These are phyloP conservation scores for Lasiosphaeria hispida DNA, from an alignment of 495 filamentous ascomycete genomes.

Conservation along the genomic window DNA sequence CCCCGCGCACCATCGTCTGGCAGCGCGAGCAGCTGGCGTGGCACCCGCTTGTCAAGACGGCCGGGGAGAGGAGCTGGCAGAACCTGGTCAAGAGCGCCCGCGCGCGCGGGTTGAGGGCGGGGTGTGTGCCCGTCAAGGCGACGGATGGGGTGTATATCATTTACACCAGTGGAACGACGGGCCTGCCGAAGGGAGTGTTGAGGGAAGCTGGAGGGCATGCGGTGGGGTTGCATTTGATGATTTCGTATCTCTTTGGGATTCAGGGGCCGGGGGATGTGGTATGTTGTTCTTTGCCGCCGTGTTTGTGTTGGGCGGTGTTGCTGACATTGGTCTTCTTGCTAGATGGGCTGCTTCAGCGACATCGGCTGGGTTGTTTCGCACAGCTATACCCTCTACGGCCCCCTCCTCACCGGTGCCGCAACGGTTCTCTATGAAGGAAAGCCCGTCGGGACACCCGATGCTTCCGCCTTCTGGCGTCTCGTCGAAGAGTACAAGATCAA, in stretches of 20 bases:
- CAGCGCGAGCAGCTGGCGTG: constrained; percentile 72
- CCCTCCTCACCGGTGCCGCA: constrained; percentile 74
- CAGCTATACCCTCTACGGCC: constrained; percentile 79
- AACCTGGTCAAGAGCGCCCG: constrained; percentile 65
- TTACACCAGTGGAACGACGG: constrained; percentile 82
- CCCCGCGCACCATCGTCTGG: constrained; percentile 70
- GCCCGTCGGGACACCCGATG: constrained; percentile 84
- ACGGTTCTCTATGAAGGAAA: constrained; percentile 92
- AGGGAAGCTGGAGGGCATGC: constrained; percentile 84
- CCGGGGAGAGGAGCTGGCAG: constrained; percentile 77
- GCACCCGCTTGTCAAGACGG: constrained; percentile 60
- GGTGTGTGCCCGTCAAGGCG: constrained; percentile 71
- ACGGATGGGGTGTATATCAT: constrained; percentile 85
- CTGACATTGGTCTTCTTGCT: background rate
- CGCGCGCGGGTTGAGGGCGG: constrained; percentile 61
- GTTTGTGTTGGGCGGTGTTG: background rate
- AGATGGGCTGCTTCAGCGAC: constrained; percentile 51
- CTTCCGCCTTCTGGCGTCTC: constrained; percentile 83
- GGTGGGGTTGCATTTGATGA: constrained; percentile 76
- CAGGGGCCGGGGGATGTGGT: constrained; percentile 74
- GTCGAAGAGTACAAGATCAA: constrained; percentile 82
- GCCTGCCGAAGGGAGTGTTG: constrained; percentile 83
- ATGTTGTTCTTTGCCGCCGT: constrained; percentile 20
- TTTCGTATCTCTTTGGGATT: constrained; percentile 75
- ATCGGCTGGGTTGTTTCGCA: constrained; percentile 87